Percentiles rank a stretch among this genome's conserved stretches.
Conservation (phyloP, 495 filamentous ascomycete species). For the Evernia prunastri region DNA sequence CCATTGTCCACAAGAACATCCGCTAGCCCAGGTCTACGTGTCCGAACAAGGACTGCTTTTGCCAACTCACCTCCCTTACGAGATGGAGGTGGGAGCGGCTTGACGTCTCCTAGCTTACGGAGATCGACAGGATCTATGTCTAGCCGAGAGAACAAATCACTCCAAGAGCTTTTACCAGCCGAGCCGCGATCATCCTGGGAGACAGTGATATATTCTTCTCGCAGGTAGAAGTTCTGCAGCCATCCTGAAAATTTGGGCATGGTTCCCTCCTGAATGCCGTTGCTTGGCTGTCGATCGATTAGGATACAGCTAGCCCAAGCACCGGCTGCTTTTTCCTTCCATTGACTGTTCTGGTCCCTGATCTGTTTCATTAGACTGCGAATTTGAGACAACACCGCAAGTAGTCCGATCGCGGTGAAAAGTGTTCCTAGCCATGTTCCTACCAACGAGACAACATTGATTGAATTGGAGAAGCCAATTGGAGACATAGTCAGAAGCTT, state of each 20-base stretch:
- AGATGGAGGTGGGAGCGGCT: too few relatives aligned
- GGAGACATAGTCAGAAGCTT: too few relatives aligned
- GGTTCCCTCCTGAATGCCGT: slow-evolving; percentile 1
- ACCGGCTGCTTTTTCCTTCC: slow-evolving; percentile 2
- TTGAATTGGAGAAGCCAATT: not conserved
- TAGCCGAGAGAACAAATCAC: slow-evolving; percentile 1
- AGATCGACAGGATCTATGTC: slow-evolving; percentile 6
- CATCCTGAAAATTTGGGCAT: slow-evolving; percentile 6
- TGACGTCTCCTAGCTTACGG: too few relatives aligned
- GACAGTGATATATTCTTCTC: not conserved
- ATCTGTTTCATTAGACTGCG: not conserved
- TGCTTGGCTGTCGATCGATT: not conserved
- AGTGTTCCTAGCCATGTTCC: slow-evolving; percentile 5
- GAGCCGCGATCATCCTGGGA: slow-evolving; percentile 7
- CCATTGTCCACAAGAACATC: slow-evolving; percentile 5
- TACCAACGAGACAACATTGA: not conserved
- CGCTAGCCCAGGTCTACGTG: not conserved
- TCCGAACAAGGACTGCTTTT: too few relatives aligned
- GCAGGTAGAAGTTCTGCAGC: not conserved
- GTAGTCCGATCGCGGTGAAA: slow-evolving; percentile 5
- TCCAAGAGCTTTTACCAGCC: slow-evolving; percentile 3
- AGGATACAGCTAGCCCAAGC: slow-evolving; percentile 3
- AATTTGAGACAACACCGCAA: slow-evolving; percentile 4
- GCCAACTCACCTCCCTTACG: too few relatives aligned
- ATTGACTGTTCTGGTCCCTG: not conserved